Conservation (phyloP, 352 stramenopile species). For the Globisporangium acanthophoron region DNA sequence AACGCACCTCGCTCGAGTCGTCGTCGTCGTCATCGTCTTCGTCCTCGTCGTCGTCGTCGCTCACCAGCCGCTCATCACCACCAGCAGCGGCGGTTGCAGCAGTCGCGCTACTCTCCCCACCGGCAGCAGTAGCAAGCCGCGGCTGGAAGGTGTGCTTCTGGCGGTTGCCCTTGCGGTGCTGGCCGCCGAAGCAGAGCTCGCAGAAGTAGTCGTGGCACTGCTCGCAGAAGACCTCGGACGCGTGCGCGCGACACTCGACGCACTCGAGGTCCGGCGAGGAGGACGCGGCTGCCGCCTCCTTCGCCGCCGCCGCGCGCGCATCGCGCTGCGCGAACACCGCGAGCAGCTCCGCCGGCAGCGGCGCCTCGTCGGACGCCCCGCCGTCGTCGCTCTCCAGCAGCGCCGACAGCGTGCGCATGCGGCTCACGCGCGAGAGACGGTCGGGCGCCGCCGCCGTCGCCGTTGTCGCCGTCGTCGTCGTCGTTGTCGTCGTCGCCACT, state of each 20-base stretch:
- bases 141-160: slow-evolving; percentile 76
- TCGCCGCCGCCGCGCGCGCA: slow-evolving; percentile 4
- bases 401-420: slow-evolving; percentile 77
- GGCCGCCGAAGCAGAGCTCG: slow-evolving; percentile 71
- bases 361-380: slow-evolving; percentile 26
- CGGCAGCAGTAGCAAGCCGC: slow-evolving; percentile 14
- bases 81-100: too few relatives aligned
- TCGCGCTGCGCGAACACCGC: slow-evolving; percentile 34
- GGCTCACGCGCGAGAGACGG: slow-evolving; percentile 45
- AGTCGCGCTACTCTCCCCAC: not conserved
- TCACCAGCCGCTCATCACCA: slow-evolving; percentile 4
- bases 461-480: not conserved
- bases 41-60: slow-evolving; percentile 7
- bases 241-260: slow-evolving; percentile 65
- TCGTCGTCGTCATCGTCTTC: slow-evolving; percentile 9
- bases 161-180: slow-evolving; percentile 84
- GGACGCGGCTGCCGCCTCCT: slow-evolving; percentile 11
- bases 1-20: slow-evolving; percentile 14
- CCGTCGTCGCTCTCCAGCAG: slow-evolving; percentile 62
- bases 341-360: slow-evolving; percentile 36
- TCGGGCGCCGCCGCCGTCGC: slow-evolving; percentile 10
- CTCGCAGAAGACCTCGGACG: slow-evolving; percentile 77
- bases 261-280: slow-evolving; percentile 42
- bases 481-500: not conserved
- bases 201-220: slow-evolving; percentile 89